Evolutionary conservation across 257 asterid genomes (phyloP), one percentile per base, ranked within the genome.

Genomic region (Datura wrightii): DNA sequence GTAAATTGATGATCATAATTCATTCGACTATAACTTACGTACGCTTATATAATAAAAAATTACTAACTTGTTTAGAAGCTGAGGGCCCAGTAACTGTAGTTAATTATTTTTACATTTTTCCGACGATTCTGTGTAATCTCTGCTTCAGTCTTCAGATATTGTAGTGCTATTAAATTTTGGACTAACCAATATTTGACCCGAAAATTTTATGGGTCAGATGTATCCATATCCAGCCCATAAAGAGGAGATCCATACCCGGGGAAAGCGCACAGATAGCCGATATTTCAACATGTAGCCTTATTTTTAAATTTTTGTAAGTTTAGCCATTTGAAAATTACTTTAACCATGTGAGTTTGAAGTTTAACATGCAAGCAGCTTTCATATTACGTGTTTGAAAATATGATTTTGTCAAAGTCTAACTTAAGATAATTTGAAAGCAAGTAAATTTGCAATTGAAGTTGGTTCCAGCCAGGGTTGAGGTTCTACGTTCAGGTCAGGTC

Each of bases 31-130:
- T 24, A 24, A 24, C 31, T 24, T 24, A 24, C 31, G 1, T 24
- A 24, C 1, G 1, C 31, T 24, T 24, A 24, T 24, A 24, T 24
- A 24, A 24, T 24, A 24, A 24, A 24, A 86, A 55, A 24, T 42
- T 66, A 39, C 84, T 63, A 8, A 94, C 97, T 85, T 95, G 91
- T 88, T 95, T 94, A 1, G 98, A 94, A 72, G 93, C 88, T 31
- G 98, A 93, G 82, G 87, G 59, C 7, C 98, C 98, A 98, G 94
- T 93, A 10, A 60, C 80, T 18, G 58, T 37, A n/a, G 19, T 56
- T 16, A 39, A 42, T 5, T 52, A 39, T 53, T 63, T 1, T 24
- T 24, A 24, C 31, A 2, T 5, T 36, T 65, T 31, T 11, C 9
- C 34, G 39, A 4, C 2, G 56, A 19, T 10, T 56, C 13, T 59